phyloP scores from a whole-genome alignment of 2,329 filamentous ascomycete genomes.

The Fusarium ambrosium region DNA sequence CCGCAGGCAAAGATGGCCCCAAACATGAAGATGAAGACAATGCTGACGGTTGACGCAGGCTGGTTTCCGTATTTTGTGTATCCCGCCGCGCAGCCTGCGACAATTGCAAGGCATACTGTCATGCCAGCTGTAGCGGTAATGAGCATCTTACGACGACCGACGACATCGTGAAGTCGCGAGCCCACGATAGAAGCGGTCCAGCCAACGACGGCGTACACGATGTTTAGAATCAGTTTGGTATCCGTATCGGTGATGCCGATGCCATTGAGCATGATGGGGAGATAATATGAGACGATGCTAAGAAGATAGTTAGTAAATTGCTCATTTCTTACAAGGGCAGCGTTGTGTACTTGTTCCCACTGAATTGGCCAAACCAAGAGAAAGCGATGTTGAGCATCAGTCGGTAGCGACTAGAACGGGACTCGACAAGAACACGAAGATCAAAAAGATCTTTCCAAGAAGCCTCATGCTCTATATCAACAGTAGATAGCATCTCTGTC shows the following conservation, averaged over 20 bases:
- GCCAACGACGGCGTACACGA: constrained; percentile 54
- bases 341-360: constrained; percentile 50
- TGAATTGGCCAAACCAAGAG: constrained; percentile 58
- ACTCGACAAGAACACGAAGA: constrained; percentile 52
- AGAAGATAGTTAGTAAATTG: background rate
- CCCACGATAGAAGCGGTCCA: constrained; percentile 52
- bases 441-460: constrained; percentile 56
- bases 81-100: constrained; percentile 53
- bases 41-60: constrained; percentile 51
- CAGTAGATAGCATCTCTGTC: constrained; percentile 50
- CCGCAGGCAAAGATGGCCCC: constrained; percentile 51
- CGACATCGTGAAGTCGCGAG: constrained; percentile 55
- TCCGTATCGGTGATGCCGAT: constrained; percentile 54
- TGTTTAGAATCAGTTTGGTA: constrained; percentile 56
- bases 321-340: background rate
- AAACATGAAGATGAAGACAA: constrained; percentile 57
- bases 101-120: constrained; percentile 53
- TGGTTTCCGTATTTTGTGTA: constrained; percentile 51
- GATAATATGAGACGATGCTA: constrained; percentile 47
- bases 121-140: constrained; percentile 54
- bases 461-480: constrained; percentile 43
- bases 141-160: constrained; percentile 58
- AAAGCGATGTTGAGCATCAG: constrained; percentile 56
- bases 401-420: constrained; percentile 52
- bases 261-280: constrained; percentile 54